Conservation (phyloP, 1,284 basidiomycete genomes). For the Melampsora occidentalis region DNA sequence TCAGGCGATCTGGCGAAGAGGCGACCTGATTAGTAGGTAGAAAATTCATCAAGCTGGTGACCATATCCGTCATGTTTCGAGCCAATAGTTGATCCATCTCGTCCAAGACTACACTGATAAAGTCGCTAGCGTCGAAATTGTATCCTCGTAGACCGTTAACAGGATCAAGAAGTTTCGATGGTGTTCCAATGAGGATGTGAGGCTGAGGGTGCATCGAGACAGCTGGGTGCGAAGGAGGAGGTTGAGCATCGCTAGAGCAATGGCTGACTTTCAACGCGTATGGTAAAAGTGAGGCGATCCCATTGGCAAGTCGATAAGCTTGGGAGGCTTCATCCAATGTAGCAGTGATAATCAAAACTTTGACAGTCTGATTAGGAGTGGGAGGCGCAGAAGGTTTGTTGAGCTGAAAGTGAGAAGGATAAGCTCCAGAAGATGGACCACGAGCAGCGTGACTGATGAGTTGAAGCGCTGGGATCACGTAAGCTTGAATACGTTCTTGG, state of each 20-base stretch:
- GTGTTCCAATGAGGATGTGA: constrained; percentile 93
- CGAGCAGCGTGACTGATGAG: constrained; percentile 45
- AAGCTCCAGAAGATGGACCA: neutral
- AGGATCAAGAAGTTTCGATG: constrained; percentile 88
- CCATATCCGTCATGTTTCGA: constrained; percentile 89
- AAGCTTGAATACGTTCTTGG: constrained; percentile 94
- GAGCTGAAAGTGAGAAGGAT: constrained; percentile 69
- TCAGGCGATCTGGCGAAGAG: constrained; percentile 53
- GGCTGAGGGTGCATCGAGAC: constrained; percentile 63
- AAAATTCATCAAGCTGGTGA: constrained; percentile 84
- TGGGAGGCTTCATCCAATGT: constrained; percentile 98
- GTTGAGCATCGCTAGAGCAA: constrained; percentile 81
- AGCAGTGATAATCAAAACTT: constrained; percentile 89
- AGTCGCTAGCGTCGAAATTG: constrained; percentile 8
- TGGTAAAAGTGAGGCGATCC: constrained; percentile 77
- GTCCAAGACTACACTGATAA: constrained; percentile 61
- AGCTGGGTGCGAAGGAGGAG: constrained; percentile 54
- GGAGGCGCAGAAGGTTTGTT: constrained; percentile 57
- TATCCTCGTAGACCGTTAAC: constrained; percentile 64
- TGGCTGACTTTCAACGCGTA: constrained; percentile 55
- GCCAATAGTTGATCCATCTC: constrained; percentile 98
- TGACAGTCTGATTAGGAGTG: constrained; percentile 67
- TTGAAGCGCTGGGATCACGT: constrained; percentile 56
- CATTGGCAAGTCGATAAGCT: constrained; percentile 93
- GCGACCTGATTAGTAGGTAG: constrained; percentile 63